Evolutionary conservation across 768 basidiomycete genomes (phyloP), one percentile per base, ranked within the genome.

Genomic region (Tylopilus vinaceipallidus): DNA sequence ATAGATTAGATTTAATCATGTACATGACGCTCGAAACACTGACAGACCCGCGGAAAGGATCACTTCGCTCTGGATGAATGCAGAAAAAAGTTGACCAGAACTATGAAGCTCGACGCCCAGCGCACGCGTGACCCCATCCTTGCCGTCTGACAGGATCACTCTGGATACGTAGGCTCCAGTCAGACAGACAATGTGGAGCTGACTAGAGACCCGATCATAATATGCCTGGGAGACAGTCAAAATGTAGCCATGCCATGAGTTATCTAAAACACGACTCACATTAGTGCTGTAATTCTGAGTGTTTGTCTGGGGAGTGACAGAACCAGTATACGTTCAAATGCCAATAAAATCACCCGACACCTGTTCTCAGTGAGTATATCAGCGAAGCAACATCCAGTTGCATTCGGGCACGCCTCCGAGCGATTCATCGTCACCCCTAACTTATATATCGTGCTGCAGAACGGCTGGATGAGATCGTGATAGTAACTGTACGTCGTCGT

Each of bases 111-210:
- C 61, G 17, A 64, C 56, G 3, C 56, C 65, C 13, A 55, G 38
- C 1, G 66, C 59, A 26, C 53, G 47, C 13, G 32, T 16, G 22
- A 42, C 23, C 3, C 49, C 44, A 8, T 38, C 36, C 14, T 42
- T 26, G 23, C 23, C 23, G 16, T 47, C 24, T 17, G 45, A 44
- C 50, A 59, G 58, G 4, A 60, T 29, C 17, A 66, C 54, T 37
- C 57, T 58, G 14, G 72, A 58, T 30, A 50, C 58, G 23, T 57
- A 53, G 30, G 61, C 62, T 3, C 59, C 57, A 6, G 63, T 61
- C 17, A 69, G 50, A 7, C 62, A 54, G 3, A 51, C 40, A 22
- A 64, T 55, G 40, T 67, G 66, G 9, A 45, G 50, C 14, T 36
- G 58, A 27, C 49, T 48, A 4, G 57, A 53, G 26, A 58, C 53